Evolutionary conservation across 768 basidiomycete genomes (phyloP).

Genomic region (Tephrocybe sp.): DNA sequence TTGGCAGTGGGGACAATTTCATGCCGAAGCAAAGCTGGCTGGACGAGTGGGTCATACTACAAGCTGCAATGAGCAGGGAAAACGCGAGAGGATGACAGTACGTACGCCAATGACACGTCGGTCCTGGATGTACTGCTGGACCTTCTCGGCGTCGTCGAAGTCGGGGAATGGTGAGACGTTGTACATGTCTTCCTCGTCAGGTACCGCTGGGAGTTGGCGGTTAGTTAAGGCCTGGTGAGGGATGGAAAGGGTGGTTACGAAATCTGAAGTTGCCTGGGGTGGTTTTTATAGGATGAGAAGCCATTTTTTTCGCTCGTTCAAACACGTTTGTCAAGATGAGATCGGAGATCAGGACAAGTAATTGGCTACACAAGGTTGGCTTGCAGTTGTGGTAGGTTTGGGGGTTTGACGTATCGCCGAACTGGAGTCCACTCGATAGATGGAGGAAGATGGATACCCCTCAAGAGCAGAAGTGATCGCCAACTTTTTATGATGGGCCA

Average conservation of each 20-base stretch:
- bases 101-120: conserved; percentile 77
- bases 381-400: background rate
- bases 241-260: conserved; percentile 26
- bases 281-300: conserved; percentile 22
- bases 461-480: no score
- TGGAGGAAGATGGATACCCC: conserved; percentile 6
- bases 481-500: background rate
- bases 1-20: conserved; percentile 70
- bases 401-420: conserved; percentile 6
- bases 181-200: conserved; percentile 44
- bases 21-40: conserved; percentile 87
- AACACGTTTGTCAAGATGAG: conserved; percentile 13
- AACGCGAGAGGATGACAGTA: conserved; percentile 13
- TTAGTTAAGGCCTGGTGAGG: conserved; percentile 19
- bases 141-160: conserved; percentile 59
- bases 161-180: conserved; percentile 64
- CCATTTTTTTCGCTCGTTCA: conserved; percentile 10
- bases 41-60: conserved; percentile 95
- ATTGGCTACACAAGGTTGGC: background rate
- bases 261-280: conserved; percentile 30
- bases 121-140: conserved; percentile 78
- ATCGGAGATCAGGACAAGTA: conserved; percentile 2
- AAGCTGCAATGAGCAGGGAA: conserved; percentile 14
- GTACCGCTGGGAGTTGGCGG: conserved; percentile 34
- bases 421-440: conserved; percentile 7